Evolutionary conservation across 257 asterid species (phyloP).

Genomic region (Ilex asprella): DNA sequence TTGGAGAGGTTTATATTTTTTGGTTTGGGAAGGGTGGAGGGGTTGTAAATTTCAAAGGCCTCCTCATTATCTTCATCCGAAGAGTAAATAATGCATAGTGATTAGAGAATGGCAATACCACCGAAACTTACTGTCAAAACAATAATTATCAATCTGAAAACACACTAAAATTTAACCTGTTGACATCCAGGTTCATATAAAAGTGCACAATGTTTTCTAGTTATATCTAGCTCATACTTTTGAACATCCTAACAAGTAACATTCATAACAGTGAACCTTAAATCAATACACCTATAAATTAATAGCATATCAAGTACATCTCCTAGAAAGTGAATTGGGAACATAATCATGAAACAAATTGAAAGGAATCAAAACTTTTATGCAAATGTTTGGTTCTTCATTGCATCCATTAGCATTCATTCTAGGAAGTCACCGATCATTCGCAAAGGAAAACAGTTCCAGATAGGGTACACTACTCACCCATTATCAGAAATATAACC

Average conservation of each 20-base stretch:
- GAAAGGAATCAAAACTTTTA: background rate
- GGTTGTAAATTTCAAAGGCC: too few relatives aligned
- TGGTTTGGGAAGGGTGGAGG: too few relatives aligned
- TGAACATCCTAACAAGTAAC: background rate
- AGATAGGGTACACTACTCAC: background rate
- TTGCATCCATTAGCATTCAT: background rate
- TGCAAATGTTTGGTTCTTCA: background rate
- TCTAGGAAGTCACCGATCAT: background rate
- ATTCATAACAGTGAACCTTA: background rate
- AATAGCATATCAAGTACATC: background rate
- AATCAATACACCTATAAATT: too few relatives aligned
- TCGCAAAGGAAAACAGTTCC: background rate
- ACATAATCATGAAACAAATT: background rate
- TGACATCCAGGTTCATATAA: background rate
- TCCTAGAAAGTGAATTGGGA: background rate
- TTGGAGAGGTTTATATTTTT: too few relatives aligned
- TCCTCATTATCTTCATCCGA: too few relatives aligned
- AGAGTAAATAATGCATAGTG: too few relatives aligned
- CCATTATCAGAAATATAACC: background rate
- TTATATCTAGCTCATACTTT: background rate
- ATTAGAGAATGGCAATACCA: too few relatives aligned
- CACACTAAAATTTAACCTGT: too few relatives aligned
- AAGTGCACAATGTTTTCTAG: background rate
- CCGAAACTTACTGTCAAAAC: too few relatives aligned
- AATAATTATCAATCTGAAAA: too few relatives aligned